phyloP scores from a whole-genome alignment of 1,284 basidiomycete genomes.

The Gymnopus androsaceus region DNA sequence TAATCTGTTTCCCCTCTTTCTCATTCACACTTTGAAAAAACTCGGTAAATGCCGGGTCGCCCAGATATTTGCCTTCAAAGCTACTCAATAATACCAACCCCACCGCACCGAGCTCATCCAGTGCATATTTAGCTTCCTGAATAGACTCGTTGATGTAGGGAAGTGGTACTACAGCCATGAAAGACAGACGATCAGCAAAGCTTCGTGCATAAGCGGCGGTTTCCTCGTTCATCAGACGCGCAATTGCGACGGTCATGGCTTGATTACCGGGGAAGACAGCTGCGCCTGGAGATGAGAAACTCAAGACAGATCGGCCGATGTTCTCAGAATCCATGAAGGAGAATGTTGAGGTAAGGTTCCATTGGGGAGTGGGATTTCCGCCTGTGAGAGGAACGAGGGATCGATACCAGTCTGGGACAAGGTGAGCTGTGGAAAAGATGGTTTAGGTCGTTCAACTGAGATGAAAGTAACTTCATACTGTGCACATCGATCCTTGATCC shows the following conservation, averaged over 20 bases:
- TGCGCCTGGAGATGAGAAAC: constrained; percentile 35
- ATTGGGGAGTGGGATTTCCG: constrained; percentile 31
- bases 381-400: constrained; percentile 30
- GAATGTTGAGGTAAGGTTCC: constrained; percentile 29
- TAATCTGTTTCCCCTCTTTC: constrained; percentile 27
- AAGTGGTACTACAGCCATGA: constrained; percentile 36
- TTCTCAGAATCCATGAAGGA: constrained; percentile 33
- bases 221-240: constrained; percentile 37
- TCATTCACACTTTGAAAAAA: constrained; percentile 34
- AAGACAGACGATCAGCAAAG: constrained; percentile 30
- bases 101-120: constrained; percentile 32
- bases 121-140: constrained; percentile 32
- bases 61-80: constrained; percentile 35
- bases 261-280: constrained; percentile 32
- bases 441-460: too few species aligned
- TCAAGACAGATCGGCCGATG: constrained; percentile 30
- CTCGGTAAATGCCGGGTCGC: constrained; percentile 28
- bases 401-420: constrained; percentile 36
- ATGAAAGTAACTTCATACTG: too few species aligned
- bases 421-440: constrained; percentile 23
- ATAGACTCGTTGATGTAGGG: constrained; percentile 34
- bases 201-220: constrained; percentile 31
- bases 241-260: constrained; percentile 31
- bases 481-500: too few species aligned
- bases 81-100: constrained; percentile 36